Evolutionary conservation across 495 filamentous ascomycete genomes (phyloP).

Genomic region (Pyronema omphalodes): DNA sequence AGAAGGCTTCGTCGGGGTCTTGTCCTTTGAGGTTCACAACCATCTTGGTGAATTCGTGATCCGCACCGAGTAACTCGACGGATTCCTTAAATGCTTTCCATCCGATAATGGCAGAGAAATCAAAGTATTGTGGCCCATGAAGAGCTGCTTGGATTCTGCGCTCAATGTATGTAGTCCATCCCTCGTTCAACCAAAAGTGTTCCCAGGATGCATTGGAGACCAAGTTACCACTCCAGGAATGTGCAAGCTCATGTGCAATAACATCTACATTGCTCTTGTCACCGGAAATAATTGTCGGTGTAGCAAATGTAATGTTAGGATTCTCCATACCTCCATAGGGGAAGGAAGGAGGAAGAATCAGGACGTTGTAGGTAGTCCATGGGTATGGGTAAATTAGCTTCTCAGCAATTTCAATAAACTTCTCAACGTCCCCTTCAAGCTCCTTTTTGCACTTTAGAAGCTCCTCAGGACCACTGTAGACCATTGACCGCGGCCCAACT

Average conservation of each 20-base stretch:
- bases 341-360: conserved; percentile 60
- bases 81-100: conserved; percentile 54
- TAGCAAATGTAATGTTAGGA: conserved; percentile 82
- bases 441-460: conserved; percentile 73
- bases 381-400: conserved; percentile 36
- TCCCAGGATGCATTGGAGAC: conserved; percentile 87
- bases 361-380: conserved; percentile 88
- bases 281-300: conserved; percentile 76
- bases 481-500: conserved; percentile 66
- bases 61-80: conserved; percentile 52
- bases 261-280: conserved; percentile 91
- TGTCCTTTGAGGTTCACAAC: conserved; percentile 70
- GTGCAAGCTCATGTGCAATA: conserved; percentile 83
- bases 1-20: conserved; percentile 91
- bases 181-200: conserved; percentile 84
- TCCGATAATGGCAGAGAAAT: conserved; percentile 84
- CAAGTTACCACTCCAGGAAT: conserved; percentile 87
- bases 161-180: conserved; percentile 34
- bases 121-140: conserved; percentile 66
- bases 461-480: conserved; percentile 75
- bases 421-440: conserved; percentile 73
- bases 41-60: conserved; percentile 85
- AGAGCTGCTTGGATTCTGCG: conserved; percentile 48
- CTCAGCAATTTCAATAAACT: conserved; percentile 75
- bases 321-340: conserved; percentile 85